phyloP scores from a whole-genome alignment of 306 rosid genomes.

The Rubus idaeus region DNA sequence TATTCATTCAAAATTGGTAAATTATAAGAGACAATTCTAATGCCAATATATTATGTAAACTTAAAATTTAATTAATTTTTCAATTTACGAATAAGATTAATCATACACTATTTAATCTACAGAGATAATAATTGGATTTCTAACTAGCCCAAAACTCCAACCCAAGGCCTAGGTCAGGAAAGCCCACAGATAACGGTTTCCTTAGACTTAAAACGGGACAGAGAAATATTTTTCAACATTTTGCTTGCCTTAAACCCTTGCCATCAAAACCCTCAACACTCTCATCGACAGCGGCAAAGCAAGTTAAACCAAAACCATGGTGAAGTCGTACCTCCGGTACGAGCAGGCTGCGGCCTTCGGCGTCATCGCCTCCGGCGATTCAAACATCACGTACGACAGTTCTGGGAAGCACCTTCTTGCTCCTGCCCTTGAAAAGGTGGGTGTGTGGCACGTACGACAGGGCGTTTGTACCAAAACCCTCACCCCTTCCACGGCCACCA shows the following conservation, averaged over 20 bases:
- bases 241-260: not conserved
- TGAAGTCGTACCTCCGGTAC: conserved; percentile 83
- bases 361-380: conserved; percentile 73
- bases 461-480: conserved; percentile 79
- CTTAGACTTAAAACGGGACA: no score
- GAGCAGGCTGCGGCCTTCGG: conserved; percentile 82
- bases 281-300: conserved; percentile 1
- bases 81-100: no score
- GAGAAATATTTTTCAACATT: no score
- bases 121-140: no score
- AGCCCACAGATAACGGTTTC: no score
- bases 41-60: no score
- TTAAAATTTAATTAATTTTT: no score
- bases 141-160: no score
- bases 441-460: conserved; percentile 87
- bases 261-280: not conserved
- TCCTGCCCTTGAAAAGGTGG: conserved; percentile 82
- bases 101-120: no score
- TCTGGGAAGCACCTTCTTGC: conserved; percentile 86
- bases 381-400: conserved; percentile 64
- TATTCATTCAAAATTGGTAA: no score
- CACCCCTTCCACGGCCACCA: conserved; percentile 46
- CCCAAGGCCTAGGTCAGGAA: no score
- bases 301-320: conserved; percentile 44
- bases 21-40: no score